These are phyloP conservation scores for Botrytis galanthina DNA, from an alignment of 2,329 filamentous ascomycete genomes.

Conservation along the genomic window DNA sequence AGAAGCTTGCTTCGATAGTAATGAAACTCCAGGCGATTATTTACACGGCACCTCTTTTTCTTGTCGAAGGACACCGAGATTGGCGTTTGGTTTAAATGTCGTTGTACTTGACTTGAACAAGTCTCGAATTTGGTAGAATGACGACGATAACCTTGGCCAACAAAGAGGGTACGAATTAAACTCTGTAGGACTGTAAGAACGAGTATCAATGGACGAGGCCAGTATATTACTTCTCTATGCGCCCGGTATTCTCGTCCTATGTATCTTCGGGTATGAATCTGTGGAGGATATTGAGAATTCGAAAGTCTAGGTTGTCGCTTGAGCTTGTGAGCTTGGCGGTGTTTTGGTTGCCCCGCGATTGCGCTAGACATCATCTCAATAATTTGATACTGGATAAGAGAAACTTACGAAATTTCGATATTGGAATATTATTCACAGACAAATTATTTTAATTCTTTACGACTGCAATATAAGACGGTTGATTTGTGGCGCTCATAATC, in stretches of 20 bases:
- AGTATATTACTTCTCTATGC: background rate
- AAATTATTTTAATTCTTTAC: background rate
- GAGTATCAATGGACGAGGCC: background rate
- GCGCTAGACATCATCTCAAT: constrained; percentile 28
- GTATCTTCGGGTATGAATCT: background rate
- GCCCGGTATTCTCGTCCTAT: background rate
- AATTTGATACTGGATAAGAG: constrained; percentile 23
- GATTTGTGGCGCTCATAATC: background rate
- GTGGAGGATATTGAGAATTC: constrained; percentile 20
- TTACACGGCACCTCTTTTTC: background rate
- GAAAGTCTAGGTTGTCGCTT: constrained; percentile 25
- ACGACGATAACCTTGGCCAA: background rate
- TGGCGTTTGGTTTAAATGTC: background rate
- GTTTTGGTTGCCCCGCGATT: constrained; percentile 29
- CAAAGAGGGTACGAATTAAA: background rate
- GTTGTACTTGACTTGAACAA: background rate
- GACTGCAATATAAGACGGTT: background rate
- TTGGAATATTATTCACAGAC: background rate
- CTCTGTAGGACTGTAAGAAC: background rate
- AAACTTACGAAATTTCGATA: constrained; percentile 4
- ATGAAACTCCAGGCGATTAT: background rate
- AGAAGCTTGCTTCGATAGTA: background rate
- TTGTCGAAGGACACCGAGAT: background rate
- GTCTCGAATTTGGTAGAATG: constrained; percentile 4
- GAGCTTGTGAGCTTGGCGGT: constrained; percentile 15